phyloP scores from a whole-genome alignment of 768 basidiomycete genomes.

The Tricholoma terreum region DNA sequence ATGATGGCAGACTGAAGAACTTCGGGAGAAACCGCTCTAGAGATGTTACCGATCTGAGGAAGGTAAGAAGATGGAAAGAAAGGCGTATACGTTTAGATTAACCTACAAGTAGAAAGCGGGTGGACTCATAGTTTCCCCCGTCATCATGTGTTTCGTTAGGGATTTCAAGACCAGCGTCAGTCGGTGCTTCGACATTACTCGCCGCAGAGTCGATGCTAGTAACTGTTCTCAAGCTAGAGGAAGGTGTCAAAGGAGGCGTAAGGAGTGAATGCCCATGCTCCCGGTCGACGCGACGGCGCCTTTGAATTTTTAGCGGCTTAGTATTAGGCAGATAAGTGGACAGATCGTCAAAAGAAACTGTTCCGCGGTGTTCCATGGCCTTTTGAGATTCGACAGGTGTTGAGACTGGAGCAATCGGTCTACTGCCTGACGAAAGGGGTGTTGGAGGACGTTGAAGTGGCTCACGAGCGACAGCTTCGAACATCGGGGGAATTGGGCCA shows the following conservation, averaged over 20 bases:
- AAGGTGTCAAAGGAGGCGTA: slow-evolving; percentile 71
- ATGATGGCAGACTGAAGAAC: slow-evolving; percentile 27
- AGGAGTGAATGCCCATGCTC: slow-evolving; percentile 41
- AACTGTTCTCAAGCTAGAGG: slow-evolving; percentile 47
- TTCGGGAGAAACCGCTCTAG: slow-evolving; percentile 25
- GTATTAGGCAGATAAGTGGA: slow-evolving; percentile 17
- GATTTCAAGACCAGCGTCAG: slow-evolving; percentile 7
- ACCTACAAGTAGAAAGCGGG: slow-evolving; percentile 37
- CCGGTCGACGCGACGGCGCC: slow-evolving; percentile 33
- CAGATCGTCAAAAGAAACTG: slow-evolving; percentile 15
- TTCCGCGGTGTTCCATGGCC: slow-evolving; percentile 11
- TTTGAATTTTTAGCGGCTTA: slow-evolving; percentile 24
- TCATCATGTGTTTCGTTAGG: slow-evolving; percentile 22
- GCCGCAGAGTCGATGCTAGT: slow-evolving; percentile 31
- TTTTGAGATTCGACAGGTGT: not conserved
- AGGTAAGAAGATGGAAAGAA: not conserved
- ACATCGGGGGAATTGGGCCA: slow-evolving; percentile 36
- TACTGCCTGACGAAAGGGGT: slow-evolving; percentile 22
- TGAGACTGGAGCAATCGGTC: not conserved
- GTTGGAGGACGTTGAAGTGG: slow-evolving; percentile 32
- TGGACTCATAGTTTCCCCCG: slow-evolving; percentile 29
- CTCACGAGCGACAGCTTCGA: slow-evolving; percentile 24
- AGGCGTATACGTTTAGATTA: not conserved
- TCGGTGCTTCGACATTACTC: slow-evolving; percentile 11
- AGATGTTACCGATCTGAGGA: slow-evolving; percentile 35